Percentiles rank a stretch among this genome's conserved stretches.
These are phyloP conservation scores for Exophiala oligosperma DNA, from an alignment of 2,329 filamentous ascomycete species.

Conservation along the genomic window DNA sequence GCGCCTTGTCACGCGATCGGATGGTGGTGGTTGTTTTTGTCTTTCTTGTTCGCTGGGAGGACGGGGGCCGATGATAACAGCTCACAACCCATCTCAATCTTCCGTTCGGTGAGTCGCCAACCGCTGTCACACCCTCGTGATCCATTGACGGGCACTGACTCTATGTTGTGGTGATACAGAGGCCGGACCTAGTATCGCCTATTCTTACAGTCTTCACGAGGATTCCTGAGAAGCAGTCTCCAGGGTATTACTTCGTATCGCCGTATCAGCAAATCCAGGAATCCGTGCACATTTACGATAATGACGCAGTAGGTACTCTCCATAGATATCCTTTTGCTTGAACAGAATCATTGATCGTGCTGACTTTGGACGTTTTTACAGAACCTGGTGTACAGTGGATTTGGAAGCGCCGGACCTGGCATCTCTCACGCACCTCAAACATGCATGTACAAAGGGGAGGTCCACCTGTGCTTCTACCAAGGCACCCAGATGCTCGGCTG, in stretches of 20 bases:
- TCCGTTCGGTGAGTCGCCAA: slow-evolving; percentile 37
- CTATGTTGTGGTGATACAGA: slow-evolving; percentile 25
- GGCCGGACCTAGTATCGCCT: slow-evolving; percentile 42
- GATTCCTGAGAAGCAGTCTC: slow-evolving; percentile 37
- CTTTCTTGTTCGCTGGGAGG: slow-evolving; percentile 28
- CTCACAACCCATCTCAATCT: slow-evolving; percentile 33
- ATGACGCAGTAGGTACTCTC: slow-evolving; percentile 41
- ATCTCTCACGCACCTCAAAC: slow-evolving; percentile 51
- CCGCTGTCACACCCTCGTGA: background rate
- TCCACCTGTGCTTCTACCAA: slow-evolving; percentile 55
- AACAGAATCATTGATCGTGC: background rate
- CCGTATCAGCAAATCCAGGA: slow-evolving; percentile 52
- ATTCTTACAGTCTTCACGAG: slow-evolving; percentile 35
- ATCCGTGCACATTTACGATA: slow-evolving; percentile 55
- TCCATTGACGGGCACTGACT: slow-evolving; percentile 2
- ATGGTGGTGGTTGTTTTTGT: slow-evolving; percentile 7
- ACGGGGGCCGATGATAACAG: slow-evolving; percentile 33
- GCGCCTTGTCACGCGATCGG: slow-evolving; percentile 6
- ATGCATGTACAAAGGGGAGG: slow-evolving; percentile 48
- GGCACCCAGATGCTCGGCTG: slow-evolving; percentile 54
- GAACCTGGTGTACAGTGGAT: slow-evolving; percentile 54
- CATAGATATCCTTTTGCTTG: background rate
- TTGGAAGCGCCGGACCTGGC: slow-evolving; percentile 49
- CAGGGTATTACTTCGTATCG: slow-evolving; percentile 53
- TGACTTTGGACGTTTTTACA: slow-evolving; percentile 23